These are phyloP conservation scores for Penicillium concentricum DNA, from an alignment of 2,329 filamentous ascomycete species.

Conservation along the genomic window DNA sequence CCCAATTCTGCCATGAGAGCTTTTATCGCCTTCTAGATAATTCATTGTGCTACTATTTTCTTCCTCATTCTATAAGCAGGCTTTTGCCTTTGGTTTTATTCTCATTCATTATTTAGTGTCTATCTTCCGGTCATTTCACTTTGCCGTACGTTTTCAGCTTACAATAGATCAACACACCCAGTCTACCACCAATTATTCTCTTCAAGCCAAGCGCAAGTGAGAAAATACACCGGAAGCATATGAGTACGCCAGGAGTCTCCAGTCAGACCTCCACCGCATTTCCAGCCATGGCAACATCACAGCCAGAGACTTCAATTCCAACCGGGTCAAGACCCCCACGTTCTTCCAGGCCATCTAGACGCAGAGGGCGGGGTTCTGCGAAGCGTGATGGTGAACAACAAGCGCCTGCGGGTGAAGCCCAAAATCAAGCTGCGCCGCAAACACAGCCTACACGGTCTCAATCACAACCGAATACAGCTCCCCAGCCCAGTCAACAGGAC, in stretches of 20 bases:
- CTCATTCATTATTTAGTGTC: not conserved
- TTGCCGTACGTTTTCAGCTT: not conserved
- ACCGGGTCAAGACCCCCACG: conserved; percentile 14
- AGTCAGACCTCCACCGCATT: not conserved
- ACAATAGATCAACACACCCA: not conserved
- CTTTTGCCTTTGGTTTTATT: not conserved
- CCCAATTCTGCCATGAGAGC: conserved; percentile 20
- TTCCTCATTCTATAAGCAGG: not conserved
- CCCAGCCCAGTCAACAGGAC: conserved; percentile 6
- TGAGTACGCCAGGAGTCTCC: not conserved
- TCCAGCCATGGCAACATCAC: conserved; percentile 11
- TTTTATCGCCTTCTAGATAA: conserved; percentile 19
- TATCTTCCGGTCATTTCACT: not conserved
- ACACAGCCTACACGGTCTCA: conserved; percentile 7
- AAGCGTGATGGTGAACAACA: conserved; percentile 25
- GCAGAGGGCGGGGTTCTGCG: conserved; percentile 31
- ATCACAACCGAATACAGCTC: not conserved
- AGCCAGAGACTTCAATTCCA: not conserved
- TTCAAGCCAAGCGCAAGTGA: not conserved
- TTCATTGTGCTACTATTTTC: conserved; percentile 10
- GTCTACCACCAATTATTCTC: not conserved
- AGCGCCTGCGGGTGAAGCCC: conserved; percentile 4
- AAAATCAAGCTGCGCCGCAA: not conserved
- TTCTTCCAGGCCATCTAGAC: conserved; percentile 19
- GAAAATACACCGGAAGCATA: not conserved